Percentiles rank a stretch among this genome's conserved stretches.
phyloP scores from a whole-genome alignment of 2,329 filamentous ascomycete species.

The Penicillium sp. region DNA sequence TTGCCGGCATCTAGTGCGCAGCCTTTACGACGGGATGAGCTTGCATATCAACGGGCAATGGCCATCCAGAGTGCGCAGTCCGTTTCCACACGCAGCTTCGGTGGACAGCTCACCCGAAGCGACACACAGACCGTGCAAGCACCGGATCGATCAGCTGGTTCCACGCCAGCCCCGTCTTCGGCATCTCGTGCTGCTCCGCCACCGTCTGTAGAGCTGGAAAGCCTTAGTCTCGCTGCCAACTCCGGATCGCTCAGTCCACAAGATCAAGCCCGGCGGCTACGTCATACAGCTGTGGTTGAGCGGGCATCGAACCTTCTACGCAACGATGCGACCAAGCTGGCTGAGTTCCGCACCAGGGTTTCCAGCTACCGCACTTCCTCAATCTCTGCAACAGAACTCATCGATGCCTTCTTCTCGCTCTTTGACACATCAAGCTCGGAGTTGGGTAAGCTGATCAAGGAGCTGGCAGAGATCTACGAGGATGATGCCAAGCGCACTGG shows the following conservation, averaged over 20 bases:
- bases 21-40: constrained; percentile 73
- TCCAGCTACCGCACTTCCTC: constrained; percentile 67
- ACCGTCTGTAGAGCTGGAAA: constrained; percentile 43
- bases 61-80: constrained; percentile 85
- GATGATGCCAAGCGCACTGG: constrained; percentile 66
- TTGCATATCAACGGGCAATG: constrained; percentile 87
- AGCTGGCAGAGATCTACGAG: constrained; percentile 89
- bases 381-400: constrained; percentile 67
- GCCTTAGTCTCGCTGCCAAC: constrained; percentile 45
- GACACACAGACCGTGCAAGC: constrained; percentile 45
- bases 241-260: constrained; percentile 56
- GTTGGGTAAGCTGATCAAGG: constrained; percentile 81
- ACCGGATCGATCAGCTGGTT: constrained; percentile 33
- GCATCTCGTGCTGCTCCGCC: constrained; percentile 24
- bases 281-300: constrained; percentile 79
- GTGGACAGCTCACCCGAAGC: constrained; percentile 66
- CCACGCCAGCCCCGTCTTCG: constrained; percentile 25
- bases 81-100: constrained; percentile 72
- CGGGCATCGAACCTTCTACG: constrained; percentile 74
- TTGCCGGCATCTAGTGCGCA: constrained; percentile 71
- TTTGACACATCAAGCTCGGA: constrained; percentile 77
- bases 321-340: constrained; percentile 68
- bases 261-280: constrained; percentile 71
- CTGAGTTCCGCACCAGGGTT: constrained; percentile 70
- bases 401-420: constrained; percentile 80